phyloP scores from a whole-genome alignment of 2,329 filamentous ascomycete genomes.

The Chaetomium strumarium region DNA sequence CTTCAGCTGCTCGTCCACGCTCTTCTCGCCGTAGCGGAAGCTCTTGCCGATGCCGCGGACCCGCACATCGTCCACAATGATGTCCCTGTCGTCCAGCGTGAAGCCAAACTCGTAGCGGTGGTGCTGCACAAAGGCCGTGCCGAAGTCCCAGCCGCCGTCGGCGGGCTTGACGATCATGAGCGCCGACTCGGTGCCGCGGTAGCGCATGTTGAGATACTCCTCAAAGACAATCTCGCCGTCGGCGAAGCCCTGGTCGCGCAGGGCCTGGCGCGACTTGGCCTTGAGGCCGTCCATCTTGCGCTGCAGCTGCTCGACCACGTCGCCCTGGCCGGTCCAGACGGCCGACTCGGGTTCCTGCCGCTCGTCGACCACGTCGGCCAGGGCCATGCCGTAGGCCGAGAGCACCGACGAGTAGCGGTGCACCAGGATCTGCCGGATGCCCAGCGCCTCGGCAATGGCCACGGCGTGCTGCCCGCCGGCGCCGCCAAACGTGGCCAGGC shows the following conservation, averaged over 20 bases:
- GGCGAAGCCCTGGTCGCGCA: constrained; percentile 74
- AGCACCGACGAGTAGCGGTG: constrained; percentile 85
- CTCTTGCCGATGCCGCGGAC: constrained; percentile 86
- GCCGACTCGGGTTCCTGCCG: constrained; percentile 69
- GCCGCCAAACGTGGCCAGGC: constrained; percentile 88
- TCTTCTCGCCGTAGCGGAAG: constrained; percentile 71
- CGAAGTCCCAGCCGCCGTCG: constrained; percentile 70
- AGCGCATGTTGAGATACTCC: constrained; percentile 91
- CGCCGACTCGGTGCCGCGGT: constrained; percentile 83
- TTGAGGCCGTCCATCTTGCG: constrained; percentile 74
- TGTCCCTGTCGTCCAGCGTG: constrained; percentile 74
- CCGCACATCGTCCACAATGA: constrained; percentile 85
- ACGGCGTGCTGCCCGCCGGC: constrained; percentile 89
- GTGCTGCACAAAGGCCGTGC: constrained; percentile 75
- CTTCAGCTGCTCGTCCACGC: constrained; percentile 76
- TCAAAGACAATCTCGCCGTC: constrained; percentile 73
- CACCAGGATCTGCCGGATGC: constrained; percentile 78
- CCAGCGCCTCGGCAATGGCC: constrained; percentile 80
- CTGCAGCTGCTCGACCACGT: constrained; percentile 57
- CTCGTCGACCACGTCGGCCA: constrained; percentile 91
- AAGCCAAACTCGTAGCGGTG: constrained; percentile 94
- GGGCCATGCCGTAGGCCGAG: constrained; percentile 86
- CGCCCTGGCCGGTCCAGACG: constrained; percentile 54
- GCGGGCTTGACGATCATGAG: constrained; percentile 80
- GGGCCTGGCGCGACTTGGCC: constrained; percentile 60